These are phyloP conservation scores for Candida pseudoglaebosa DNA, from an alignment of 805 yeast genomes.

Conservation along the genomic window DNA sequence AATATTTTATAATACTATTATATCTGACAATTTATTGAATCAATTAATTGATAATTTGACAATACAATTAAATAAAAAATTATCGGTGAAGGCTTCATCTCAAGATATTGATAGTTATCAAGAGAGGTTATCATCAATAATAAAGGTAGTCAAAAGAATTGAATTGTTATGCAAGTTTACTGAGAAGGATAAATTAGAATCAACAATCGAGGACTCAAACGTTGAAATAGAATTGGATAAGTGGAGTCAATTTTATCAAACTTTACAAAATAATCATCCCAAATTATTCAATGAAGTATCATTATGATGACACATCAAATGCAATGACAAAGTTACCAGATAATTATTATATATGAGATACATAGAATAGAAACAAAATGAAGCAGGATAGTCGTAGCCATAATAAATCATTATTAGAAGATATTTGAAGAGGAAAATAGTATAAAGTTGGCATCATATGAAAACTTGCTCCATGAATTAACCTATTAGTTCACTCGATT, in stretches of 20 bases:
- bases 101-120: slow-evolving; percentile 60
- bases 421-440: too few relatives aligned
- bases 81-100: slow-evolving; percentile 60
- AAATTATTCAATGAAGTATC: background rate
- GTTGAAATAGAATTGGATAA: background rate
- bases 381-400: background rate
- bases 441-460: too few relatives aligned
- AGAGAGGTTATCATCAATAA: slow-evolving; percentile 38
- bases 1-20: slow-evolving; percentile 12
- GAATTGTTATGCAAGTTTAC: slow-evolving; percentile 8
- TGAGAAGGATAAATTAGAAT: slow-evolving; percentile 1
- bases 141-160: slow-evolving; percentile 24
- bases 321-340: too few relatives aligned
- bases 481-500: too few relatives aligned
- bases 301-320: too few relatives aligned
- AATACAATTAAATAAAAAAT: slow-evolving; percentile 40
- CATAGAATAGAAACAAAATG: too few relatives aligned
- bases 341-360: too few relatives aligned
- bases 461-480: too few relatives aligned
- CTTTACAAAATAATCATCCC: background rate
- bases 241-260: background rate
- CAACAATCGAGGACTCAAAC: background rate
- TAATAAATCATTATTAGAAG: too few relatives aligned
- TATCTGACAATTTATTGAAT: slow-evolving; percentile 14
- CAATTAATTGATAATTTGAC: slow-evolving; percentile 35